Evolutionary conservation across 805 yeast genomes (phyloP), one percentile per base, ranked within the genome.

Genomic region (Scheffersomyces coipomensis): DNA sequence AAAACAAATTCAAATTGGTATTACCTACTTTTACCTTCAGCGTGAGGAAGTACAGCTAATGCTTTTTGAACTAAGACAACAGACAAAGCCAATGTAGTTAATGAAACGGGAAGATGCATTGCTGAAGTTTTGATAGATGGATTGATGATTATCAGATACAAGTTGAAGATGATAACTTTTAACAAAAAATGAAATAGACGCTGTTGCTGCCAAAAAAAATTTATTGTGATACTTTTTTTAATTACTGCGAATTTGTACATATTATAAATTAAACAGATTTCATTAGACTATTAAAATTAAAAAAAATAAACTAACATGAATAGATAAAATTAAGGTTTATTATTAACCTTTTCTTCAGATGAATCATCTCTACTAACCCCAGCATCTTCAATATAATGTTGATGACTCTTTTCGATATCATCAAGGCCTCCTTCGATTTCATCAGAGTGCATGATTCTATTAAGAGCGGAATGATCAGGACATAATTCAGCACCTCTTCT

Each of bases 311-410:
- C n/a, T n/a, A n/a, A n/a, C n/a, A n/a, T n/a, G n/a, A n/a, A n/a
- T n/a, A n/a, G n/a, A n/a, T n/a, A n/a, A n/a, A n/a, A n/a, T n/a
- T n/a, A 21, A 21, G 23, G 9, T 21, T 21, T 21, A 21, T 21
- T 21, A 7, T 21, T 21, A 21, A 9, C 23, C 18, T 27, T 18
- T 4, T 27, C 30, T 5, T 7, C 7, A 5, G 30, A 27, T 13
- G 30, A 27, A 15, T 27, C 30, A 27, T 15, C 18, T 13, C 30
- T 27, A 11, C 18, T 27, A 13, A 5, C 5, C 5, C 12, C 5
- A 10, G 13, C 91, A 15, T 64, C 48, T 29, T 85, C 51, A 10
- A 66, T 61, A 23, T 67, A 60, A 57, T 93, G 85, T 37, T 68
- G 69, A 1, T 68, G 60, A 36, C 60, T 43, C 3, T 33, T 34